These are phyloP conservation scores for Galeopsis tetrahit DNA, from an alignment of 257 asterid species.

Conservation along the genomic window DNA sequence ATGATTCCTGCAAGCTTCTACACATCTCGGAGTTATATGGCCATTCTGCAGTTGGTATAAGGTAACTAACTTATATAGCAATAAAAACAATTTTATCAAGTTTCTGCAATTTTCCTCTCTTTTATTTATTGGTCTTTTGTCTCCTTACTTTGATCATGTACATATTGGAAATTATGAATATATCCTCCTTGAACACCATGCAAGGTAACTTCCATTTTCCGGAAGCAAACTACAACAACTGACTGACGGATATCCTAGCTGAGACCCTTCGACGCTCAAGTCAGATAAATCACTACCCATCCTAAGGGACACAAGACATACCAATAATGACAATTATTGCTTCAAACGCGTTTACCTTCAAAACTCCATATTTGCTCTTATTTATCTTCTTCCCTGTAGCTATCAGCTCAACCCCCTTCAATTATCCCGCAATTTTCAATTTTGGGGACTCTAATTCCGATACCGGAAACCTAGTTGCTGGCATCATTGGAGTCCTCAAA, in stretches of 20 bases:
- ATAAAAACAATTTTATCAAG: too few species aligned
- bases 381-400: slow-evolving; percentile 39
- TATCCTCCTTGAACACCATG: not conserved
- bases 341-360: slow-evolving; percentile 40
- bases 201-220: too few species aligned
- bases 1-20: not conserved
- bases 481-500: slow-evolving; percentile 52
- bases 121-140: too few species aligned
- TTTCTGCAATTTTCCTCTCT: too few species aligned
- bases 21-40: not conserved
- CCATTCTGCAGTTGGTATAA: not conserved
- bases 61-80: not conserved
- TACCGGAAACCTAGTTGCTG: slow-evolving; percentile 75
- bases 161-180: not conserved
- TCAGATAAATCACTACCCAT: not conserved
- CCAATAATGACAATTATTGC: slow-evolving; percentile 31
- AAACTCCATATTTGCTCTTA: slow-evolving; percentile 33
- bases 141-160: too few species aligned
- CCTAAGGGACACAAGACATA: not conserved
- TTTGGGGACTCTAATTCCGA: slow-evolving; percentile 92
- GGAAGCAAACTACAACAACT: too few species aligned
- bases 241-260: not conserved
- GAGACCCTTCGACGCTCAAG: too few species aligned
- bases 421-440: slow-evolving; percentile 78
- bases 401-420: slow-evolving; percentile 54